phyloP scores from a whole-genome alignment of 2,329 filamentous ascomycete genomes.

The Penicillium sclerotiorum region DNA sequence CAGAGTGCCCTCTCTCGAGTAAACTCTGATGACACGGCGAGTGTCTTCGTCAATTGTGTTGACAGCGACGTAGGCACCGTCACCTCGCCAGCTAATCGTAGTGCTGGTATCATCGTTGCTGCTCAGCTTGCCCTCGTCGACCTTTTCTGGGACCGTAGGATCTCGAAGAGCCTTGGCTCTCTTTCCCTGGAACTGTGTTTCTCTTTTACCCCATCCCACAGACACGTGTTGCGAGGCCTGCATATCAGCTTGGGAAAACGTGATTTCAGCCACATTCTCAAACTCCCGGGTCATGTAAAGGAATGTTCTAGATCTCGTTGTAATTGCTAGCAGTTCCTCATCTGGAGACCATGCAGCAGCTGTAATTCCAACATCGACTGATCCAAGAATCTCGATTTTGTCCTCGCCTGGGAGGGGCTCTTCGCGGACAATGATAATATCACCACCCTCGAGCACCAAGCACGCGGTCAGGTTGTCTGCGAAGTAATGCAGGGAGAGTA shows the following conservation, averaged over 20 bases:
- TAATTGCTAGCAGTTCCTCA: slow-evolving; percentile 83
- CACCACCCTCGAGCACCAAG: slow-evolving; percentile 83
- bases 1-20: slow-evolving; percentile 83
- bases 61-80: slow-evolving; percentile 86
- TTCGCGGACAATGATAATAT: slow-evolving; percentile 84
- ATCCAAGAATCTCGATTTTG: slow-evolving; percentile 91
- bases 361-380: slow-evolving; percentile 86
- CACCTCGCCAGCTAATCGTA: slow-evolving; percentile 88
- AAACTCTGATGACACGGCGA: slow-evolving; percentile 83
- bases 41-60: slow-evolving; percentile 71
- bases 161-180: slow-evolving; percentile 84
- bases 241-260: slow-evolving; percentile 74
- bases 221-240: slow-evolving; percentile 91
- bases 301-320: slow-evolving; percentile 75
- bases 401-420: slow-evolving; percentile 67
- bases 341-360: slow-evolving; percentile 94
- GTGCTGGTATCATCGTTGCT: slow-evolving; percentile 70
- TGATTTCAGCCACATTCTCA: slow-evolving; percentile 76
- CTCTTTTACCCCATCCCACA: slow-evolving; percentile 96
- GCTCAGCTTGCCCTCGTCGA: slow-evolving; percentile 81
- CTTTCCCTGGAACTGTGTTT: slow-evolving; percentile 95
- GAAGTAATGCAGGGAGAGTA: slow-evolving; percentile 83
- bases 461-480: slow-evolving; percentile 76
- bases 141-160: slow-evolving; percentile 89
- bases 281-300: slow-evolving; percentile 93